Evolutionary conservation across 805 yeast genomes (phyloP).

Genomic region (Torulaspora maleeae): DNA sequence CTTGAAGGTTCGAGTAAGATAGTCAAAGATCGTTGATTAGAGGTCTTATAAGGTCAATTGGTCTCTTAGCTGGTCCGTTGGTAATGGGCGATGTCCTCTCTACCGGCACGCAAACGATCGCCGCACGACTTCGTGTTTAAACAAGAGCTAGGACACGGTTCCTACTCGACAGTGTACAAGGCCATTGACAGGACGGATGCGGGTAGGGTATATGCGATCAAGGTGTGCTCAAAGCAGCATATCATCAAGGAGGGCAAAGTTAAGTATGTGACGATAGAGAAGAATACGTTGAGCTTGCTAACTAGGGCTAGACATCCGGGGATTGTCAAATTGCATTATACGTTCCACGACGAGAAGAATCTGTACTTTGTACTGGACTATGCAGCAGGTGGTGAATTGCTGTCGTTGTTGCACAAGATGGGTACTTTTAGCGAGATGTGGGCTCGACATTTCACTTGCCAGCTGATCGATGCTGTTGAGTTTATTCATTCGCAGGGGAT

Average conservation of each 20-base stretch:
- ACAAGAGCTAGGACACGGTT: constrained; percentile 76
- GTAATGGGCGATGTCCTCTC: constrained; percentile 19
- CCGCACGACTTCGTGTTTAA: constrained; percentile 35
- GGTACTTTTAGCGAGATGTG: constrained; percentile 76
- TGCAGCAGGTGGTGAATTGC: constrained; percentile 92
- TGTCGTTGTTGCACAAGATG: constrained; percentile 67
- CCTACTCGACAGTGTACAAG: constrained; percentile 88
- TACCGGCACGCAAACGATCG: constrained; percentile 26
- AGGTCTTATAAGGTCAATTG: constrained; percentile 1
- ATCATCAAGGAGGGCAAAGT: constrained; percentile 91
- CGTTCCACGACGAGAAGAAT: constrained; percentile 88
- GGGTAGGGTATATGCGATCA: constrained; percentile 69
- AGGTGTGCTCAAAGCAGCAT: constrained; percentile 85
- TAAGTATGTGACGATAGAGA: constrained; percentile 93
- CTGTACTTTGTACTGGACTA: constrained; percentile 89
- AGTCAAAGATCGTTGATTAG: background rate
- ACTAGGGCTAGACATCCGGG: constrained; percentile 84
- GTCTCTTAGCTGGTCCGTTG: background rate
- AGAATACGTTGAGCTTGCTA: constrained; percentile 77
- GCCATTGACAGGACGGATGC: constrained; percentile 65
- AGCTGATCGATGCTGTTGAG: constrained; percentile 82
- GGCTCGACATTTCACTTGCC: constrained; percentile 75
- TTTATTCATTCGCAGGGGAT: constrained; percentile 88
- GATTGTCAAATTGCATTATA: constrained; percentile 82
- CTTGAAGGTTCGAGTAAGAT: background rate